phyloP scores from a whole-genome alignment of 108 stramenopile genomes.

The Hondaea fermentalgiana region DNA sequence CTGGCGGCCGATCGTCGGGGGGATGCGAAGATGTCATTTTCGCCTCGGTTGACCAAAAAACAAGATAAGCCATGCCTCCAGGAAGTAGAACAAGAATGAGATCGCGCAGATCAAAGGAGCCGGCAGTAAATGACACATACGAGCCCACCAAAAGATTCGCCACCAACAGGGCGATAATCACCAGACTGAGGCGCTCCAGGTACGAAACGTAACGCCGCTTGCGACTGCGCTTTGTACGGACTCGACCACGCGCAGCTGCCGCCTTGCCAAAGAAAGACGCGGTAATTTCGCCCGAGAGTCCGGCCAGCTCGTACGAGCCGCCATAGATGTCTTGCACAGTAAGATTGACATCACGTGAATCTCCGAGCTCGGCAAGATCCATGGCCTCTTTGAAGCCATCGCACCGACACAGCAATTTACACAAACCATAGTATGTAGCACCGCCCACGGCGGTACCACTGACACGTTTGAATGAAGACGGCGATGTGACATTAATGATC shows the following conservation, averaged over 20 bases:
- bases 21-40: background rate
- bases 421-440: conserved; percentile 97
- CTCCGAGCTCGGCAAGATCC: conserved; percentile 79
- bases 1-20: background rate
- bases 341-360: conserved; percentile 62
- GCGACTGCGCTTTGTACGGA: background rate
- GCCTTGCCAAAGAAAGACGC: conserved; percentile 97
- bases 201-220: background rate
- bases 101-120: background rate
- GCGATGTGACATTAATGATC: conserved; percentile 84
- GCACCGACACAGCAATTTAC: conserved; percentile 78
- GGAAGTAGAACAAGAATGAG: background rate
- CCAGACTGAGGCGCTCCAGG: background rate
- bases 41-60: background rate
- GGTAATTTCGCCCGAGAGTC: conserved; percentile 70
- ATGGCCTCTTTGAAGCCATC: conserved; percentile 81
- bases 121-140: background rate
- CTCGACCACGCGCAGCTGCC: conserved; percentile 57
- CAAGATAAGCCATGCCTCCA: background rate
- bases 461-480: conserved; percentile 83
- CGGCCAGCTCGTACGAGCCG: conserved; percentile 77
- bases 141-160: background rate
- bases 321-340: conserved; percentile 99
- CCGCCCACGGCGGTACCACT: conserved; percentile 96
- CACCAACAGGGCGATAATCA: background rate